Evolutionary conservation across 2,329 filamentous ascomycete genomes (phyloP), one percentile per base, ranked within the genome.

Genomic region (Penicillium sp.): DNA sequence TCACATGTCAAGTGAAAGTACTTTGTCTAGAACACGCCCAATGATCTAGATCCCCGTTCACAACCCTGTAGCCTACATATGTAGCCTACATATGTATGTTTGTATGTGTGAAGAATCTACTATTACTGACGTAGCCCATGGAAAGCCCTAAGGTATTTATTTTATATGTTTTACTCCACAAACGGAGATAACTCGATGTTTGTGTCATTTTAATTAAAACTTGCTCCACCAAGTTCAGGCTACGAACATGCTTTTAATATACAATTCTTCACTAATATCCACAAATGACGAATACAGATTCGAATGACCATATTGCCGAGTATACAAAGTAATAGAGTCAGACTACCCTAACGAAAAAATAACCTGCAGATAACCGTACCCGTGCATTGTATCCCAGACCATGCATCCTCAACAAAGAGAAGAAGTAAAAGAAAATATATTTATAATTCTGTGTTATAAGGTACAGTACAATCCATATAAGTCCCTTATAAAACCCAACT

Each of bases 341-440:
- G n/a, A 25, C 8, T 27, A 6, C 7, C 13, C 8, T 27, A 13
- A 50, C 47, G 47, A 50, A 40, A 40, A 48, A 40, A 17, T n/a
- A 37, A 37, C 6, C 47, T 50, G 47, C 21, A 50, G 47, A 50
- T 19, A 25, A 17, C 13, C 50, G 38, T 53, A 41, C n/a, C 21
- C 7, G 9, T 47, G 31, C 51, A 54, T 54, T 54, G 51, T 54
- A 48, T 48, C 25, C 41, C 23, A 54, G 42, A 48, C 51, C 17
- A 27, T 46, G 29, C 29, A 47, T 47, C 7, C 10, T 27, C 42
- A 15, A 15, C 21, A 25, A 46, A 45, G 38, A 31, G n/a, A 25
- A n/a, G 8, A 40, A 40, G 42, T 27, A 49, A 35, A 25, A 35
- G 47, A 37, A 49, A 13, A 49, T 1, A 27, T n/a, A 45, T 17